These are phyloP conservation scores for Phytophthora syringae DNA, from an alignment of 352 stramenopile genomes.

Conservation along the genomic window DNA sequence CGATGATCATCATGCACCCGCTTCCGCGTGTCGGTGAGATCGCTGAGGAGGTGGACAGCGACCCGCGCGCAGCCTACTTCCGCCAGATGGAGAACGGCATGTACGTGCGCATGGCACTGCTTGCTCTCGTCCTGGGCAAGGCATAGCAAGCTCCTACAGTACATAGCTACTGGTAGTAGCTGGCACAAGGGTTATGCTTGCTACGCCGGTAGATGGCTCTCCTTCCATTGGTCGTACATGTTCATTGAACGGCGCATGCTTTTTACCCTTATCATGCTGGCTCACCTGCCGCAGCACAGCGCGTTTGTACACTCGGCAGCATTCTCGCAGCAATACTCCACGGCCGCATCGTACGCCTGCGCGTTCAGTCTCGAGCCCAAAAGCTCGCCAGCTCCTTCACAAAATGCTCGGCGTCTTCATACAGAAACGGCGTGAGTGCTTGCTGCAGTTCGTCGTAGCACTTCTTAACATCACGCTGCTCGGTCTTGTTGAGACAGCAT, in stretches of 20 bases:
- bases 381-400: slow-evolving; percentile 72
- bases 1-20: slow-evolving; percentile 98
- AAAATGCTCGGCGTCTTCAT: slow-evolving; percentile 64
- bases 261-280: slow-evolving; percentile 20
- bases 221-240: slow-evolving; percentile 14
- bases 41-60: slow-evolving; percentile 94
- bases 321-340: slow-evolving; percentile 70
- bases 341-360: slow-evolving; percentile 67
- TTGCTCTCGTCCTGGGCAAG: slow-evolving; percentile 93
- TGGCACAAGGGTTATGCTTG: slow-evolving; percentile 3
- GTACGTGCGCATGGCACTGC: slow-evolving; percentile 98
- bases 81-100: slow-evolving; percentile 98
- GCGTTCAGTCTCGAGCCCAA: slow-evolving; percentile 69
- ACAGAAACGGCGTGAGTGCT: slow-evolving; percentile 68
- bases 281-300: slow-evolving; percentile 36
- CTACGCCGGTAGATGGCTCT: slow-evolving; percentile 2
- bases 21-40: slow-evolving; percentile 98
- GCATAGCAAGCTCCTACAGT: slow-evolving; percentile 41
- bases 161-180: slow-evolving; percentile 2
- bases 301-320: slow-evolving; percentile 44
- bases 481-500: slow-evolving; percentile 62
- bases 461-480: slow-evolving; percentile 37
- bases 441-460: slow-evolving; percentile 54
- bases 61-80: slow-evolving; percentile 97
- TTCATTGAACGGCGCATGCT: slow-evolving; percentile 25